Conservation (phyloP, 805 yeast genomes). For the Osmozyma mogii region DNA sequence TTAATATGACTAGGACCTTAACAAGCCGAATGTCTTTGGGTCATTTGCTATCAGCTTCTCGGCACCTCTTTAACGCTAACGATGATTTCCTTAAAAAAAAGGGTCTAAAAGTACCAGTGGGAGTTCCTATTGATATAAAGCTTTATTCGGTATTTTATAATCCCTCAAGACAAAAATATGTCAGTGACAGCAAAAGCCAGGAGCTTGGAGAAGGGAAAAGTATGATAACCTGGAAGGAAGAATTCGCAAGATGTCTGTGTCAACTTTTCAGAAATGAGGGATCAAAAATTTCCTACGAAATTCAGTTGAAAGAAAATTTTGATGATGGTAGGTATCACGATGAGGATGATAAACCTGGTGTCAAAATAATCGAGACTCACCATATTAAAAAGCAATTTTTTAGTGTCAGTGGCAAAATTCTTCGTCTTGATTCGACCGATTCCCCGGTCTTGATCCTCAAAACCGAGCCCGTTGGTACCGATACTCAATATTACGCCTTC, state of each 20-base stretch:
- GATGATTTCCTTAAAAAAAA: slow-evolving; percentile 3
- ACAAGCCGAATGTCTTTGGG: slow-evolving; percentile 56
- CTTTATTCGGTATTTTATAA: slow-evolving; percentile 59
- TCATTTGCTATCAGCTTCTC: slow-evolving; percentile 54
- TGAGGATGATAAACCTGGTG: slow-evolving; percentile 33
- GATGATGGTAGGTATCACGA: slow-evolving; percentile 72
- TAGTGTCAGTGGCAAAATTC: slow-evolving; percentile 59
- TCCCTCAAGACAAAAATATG: slow-evolving; percentile 33
- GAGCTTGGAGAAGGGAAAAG: too few relatives aligned
- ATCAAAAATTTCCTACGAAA: slow-evolving; percentile 30
- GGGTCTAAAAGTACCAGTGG: slow-evolving; percentile 31
- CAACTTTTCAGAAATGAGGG: slow-evolving; percentile 23
- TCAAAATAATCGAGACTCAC: slow-evolving; percentile 27
- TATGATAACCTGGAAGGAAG: slow-evolving; percentile 56
- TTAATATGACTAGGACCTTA: slow-evolving; percentile 43
- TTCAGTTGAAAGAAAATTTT: slow-evolving; percentile 48
- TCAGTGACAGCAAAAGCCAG: too few relatives aligned
- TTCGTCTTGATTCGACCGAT: slow-evolving; percentile 52
- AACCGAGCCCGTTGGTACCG: slow-evolving; percentile 10
- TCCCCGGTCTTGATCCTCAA: slow-evolving; percentile 65
- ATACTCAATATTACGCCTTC: slow-evolving; percentile 15
- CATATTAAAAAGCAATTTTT: slow-evolving; percentile 49
- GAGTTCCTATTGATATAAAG: slow-evolving; percentile 52
- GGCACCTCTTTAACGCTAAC: slow-evolving; percentile 34
- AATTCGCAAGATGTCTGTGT: slow-evolving; percentile 48